Base-by-base conservation (phyloP, 495 filamentous ascomycete genomes). In the Ascobolus immersus region DNA sequence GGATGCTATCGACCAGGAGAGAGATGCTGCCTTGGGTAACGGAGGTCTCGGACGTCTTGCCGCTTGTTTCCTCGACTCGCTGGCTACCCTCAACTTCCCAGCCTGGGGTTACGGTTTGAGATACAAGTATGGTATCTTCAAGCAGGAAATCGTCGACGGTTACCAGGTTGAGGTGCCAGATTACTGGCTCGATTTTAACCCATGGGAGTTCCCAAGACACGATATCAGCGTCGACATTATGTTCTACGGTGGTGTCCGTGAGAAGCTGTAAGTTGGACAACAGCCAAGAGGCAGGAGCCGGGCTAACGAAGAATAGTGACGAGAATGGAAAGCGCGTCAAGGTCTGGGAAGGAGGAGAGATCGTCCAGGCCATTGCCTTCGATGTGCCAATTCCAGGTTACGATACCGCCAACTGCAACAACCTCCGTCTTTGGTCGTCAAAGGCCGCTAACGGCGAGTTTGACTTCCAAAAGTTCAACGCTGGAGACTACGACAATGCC, bases 391-490 rank as follows among this genome's bases (percentile, higher is more conserved):
- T 94, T 40, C 84, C 86, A 17, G 86, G 86, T 2, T 94, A 77
- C 44, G 65, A 65, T 32, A 96, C 86, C 1, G 51, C 65, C n/a
- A 76, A 80, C 4, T 91, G 80, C 39, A 96, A 96, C 57, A 96
- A 96, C 55, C 61, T 96, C 44, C 71, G 86, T 12, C 57, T 96
- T 18, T 96, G 86, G 86, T 90, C 79, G 11, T 90, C 79, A 58
- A 91, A 93, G 56, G 86, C 86, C 32, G 77, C 80, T 31, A 81
- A 77, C 45, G 86, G 89, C 33, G 86, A 96, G 53, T 96, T 96
- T 41, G 82, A 96, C 55, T 96, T 96, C 62, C 82, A 91, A 45
- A 96, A 93, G 51, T 96, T 96, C 72, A 96, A 96, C 54, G 79
- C 71, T 17, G 86, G 86, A 23, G 82, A 96, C 39, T 96, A 96